Evolutionary conservation across 768 basidiomycete species (phyloP), one percentile per base, ranked within the genome.

Genomic region (Mycena alexandri): DNA sequence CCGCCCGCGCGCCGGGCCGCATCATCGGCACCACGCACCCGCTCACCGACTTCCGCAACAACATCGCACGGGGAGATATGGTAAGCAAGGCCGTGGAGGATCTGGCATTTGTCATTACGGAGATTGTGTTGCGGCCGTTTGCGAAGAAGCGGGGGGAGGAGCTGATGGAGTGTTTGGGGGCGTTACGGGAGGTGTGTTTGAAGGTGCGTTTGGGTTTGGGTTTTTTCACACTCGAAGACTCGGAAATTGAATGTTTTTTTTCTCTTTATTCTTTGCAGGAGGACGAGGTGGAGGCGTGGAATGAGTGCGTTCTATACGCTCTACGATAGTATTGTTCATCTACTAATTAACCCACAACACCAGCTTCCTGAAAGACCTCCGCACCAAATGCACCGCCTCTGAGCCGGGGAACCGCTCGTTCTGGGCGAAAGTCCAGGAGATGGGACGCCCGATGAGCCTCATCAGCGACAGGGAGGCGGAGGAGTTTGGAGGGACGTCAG

Each of bases 41-140:
- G 1, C 80, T 96, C 57, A 81, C 82, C 51, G 95, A 97, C 77
- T 98, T 96, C 80, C 80, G 82, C 66, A 81, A 84, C 72, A 92
- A 93, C 74, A 79, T 93, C 38, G 84, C 82, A 29, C 85, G 85
- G 59, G 94, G 93, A 0, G 94, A 95, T 76, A 80, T 95, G 21
- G 93, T 96, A 43, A 88, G 86, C 16, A 95, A 96, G 78, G 94
- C 94, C 0, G 91, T 95, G 10, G 89, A 92, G 71, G 95, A 96
- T 76, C 78, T 96, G 52, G 88, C 84, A 14, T 83, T 77, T 17
- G 90, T 95, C 12, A 86, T 96, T 50, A 81, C 82, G 64, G 91
- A 94, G 75, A 85, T 95, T 47, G 83, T 92, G 12, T 76, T 86
- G 69, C 83, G 83, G 29, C 93, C 93, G 42, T 97, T 96, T 79